Conservation (phyloP, 2,329 filamentous ascomycete species). For the Hypoxylon sp. region DNA sequence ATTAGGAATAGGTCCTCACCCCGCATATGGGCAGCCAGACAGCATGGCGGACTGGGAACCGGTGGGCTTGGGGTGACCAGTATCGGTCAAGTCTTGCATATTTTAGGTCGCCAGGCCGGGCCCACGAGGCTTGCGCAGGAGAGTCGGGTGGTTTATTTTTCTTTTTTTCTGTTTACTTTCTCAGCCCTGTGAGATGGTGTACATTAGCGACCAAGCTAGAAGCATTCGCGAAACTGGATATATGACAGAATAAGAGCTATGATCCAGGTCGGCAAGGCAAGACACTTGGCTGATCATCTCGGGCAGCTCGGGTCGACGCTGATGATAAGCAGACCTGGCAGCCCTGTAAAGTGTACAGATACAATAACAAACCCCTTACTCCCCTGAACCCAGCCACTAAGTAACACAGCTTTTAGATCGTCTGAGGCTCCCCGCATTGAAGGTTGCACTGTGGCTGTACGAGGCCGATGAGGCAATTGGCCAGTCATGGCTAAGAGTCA, state of each 20-base stretch:
- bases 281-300: background rate
- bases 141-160: background rate
- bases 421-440: conserved; percentile 16
- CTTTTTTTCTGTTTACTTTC: background rate
- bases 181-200: background rate
- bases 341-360: too few species aligned
- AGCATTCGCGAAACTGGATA: background rate
- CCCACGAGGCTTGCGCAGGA: background rate
- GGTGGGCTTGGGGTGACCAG: conserved; percentile 14
- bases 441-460: conserved; percentile 10
- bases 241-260: too few species aligned
- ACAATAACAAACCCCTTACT: background rate
- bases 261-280: background rate
- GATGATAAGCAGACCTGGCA: too few species aligned
- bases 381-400: background rate
- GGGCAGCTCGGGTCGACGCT: background rate
- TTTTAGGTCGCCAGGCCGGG: conserved; percentile 5
- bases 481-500: conserved; percentile 4
- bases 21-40: conserved; percentile 8
- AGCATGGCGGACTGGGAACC: conserved; percentile 14
- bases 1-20: conserved; percentile 1
- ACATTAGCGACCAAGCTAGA: background rate
- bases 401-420: conserved; percentile 11
- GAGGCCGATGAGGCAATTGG: conserved; percentile 4
- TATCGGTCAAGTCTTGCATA: conserved; percentile 5